Evolutionary conservation across 78 protist species (phyloP).

Genomic region (Dictyostelium capitatum): DNA sequence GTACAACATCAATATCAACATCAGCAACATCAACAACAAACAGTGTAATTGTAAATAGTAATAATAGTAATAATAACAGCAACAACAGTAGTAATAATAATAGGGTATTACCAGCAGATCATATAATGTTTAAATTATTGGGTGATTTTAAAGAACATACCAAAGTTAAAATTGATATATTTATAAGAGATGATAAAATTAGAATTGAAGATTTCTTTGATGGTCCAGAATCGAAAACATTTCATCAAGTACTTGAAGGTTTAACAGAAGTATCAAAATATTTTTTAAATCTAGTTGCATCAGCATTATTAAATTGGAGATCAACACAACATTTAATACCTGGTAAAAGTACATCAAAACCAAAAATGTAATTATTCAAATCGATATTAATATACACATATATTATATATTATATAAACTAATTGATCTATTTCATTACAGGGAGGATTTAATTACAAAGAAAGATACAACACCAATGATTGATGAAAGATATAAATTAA

Average conservation of each 20-base stretch:
- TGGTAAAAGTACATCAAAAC: constrained; percentile 54
- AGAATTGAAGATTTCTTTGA: constrained; percentile 76
- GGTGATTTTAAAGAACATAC: constrained; percentile 81
- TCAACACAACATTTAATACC: constrained; percentile 76
- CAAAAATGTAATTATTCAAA: constrained; percentile 55
- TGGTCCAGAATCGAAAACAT: constrained; percentile 75
- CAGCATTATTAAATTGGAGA: constrained; percentile 70
- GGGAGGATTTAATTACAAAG: constrained; percentile 47
- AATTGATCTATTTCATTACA: neutral
- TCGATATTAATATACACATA: no score
- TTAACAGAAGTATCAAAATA: constrained; percentile 67
- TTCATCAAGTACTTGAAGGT: constrained; percentile 67
- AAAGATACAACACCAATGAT: constrained; percentile 68
- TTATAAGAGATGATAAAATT: constrained; percentile 75
- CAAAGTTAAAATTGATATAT: constrained; percentile 69
- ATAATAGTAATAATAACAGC: neutral
- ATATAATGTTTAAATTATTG: constrained; percentile 60
- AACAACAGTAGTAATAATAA: neutral
- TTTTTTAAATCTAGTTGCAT: constrained; percentile 53
- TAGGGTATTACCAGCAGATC: constrained; percentile 66
- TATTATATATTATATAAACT: neutral
- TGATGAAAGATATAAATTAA: constrained; percentile 71
- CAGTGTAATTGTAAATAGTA: neutral
- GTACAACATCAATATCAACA: neutral
- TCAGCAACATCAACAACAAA: neutral